phyloP scores from a whole-genome alignment of 495 filamentous ascomycete genomes.

The Aspergillus incahuasiensis region DNA sequence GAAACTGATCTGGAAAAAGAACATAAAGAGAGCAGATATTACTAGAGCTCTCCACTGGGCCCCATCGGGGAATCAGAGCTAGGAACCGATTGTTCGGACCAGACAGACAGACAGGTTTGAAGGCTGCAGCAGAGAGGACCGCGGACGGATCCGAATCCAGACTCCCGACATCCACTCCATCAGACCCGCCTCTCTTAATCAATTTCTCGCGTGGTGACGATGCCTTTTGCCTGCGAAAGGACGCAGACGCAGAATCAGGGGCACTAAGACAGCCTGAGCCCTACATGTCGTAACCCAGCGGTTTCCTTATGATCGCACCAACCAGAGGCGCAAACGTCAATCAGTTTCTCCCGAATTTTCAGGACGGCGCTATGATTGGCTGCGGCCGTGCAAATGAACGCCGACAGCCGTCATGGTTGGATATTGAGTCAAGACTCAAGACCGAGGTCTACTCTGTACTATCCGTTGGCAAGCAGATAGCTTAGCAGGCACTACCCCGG shows the following conservation, averaged over 20 bases:
- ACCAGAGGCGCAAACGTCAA: not conserved
- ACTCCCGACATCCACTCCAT: not conserved
- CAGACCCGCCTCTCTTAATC: constrained; percentile 14
- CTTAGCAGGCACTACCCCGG: not conserved
- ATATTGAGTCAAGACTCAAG: not conserved
- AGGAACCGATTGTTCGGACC: constrained; percentile 21
- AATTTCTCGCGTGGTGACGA: constrained; percentile 20
- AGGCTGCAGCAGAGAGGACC: constrained; percentile 17
- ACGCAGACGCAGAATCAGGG: not conserved
- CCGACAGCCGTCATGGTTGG: not conserved
- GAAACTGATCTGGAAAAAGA: constrained; percentile 15
- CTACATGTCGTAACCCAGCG: not conserved
- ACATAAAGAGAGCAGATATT: constrained; percentile 11
- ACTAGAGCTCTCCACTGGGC: constrained; percentile 20
- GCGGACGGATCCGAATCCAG: constrained; percentile 24
- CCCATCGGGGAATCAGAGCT: constrained; percentile 9
- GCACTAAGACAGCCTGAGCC: constrained; percentile 1
- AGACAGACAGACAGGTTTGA: constrained; percentile 10
- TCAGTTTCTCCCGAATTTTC: constrained; percentile 8
- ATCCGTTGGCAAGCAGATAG: not conserved
- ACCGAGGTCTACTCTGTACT: not conserved
- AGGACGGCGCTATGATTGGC: constrained; percentile 5
- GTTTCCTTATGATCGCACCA: not conserved
- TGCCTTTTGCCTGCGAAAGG: not conserved
- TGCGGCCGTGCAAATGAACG: constrained; percentile 1